Base-by-base conservation (phyloP, 164 flowering plant species). In the Aristolochia fimbriata region DNA sequence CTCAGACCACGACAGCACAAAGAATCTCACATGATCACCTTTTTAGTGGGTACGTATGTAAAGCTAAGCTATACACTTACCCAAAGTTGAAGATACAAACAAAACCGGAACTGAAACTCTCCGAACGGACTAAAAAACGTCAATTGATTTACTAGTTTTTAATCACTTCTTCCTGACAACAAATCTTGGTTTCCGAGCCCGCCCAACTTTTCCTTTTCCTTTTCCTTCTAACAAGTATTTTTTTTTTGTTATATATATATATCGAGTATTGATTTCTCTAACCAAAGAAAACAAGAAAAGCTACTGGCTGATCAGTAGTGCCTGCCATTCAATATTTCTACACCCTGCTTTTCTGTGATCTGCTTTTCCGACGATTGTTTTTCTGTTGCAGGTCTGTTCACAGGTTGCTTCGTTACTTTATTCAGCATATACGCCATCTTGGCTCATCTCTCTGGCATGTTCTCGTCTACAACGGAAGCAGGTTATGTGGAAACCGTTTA, bases 1-100 rank as follows among this genome's bases (percentile, higher is more conserved):
- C 76, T 94, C 61, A 84, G 81, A 65, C 99, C 99, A 17, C 91
- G 80, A 51, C 86, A 70, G 53, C 62, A 74, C 48, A 91, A 81
- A 72, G 90, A 71, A 20, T 91, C 99, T 57, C 99, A 94, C 70
- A 81, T 88, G 83, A 70, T 85, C 72, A 84, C 97, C 62, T 94
- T 94, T 70, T 77, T 94, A 61, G 91, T 85, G 57, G 99, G 99
- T 94, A n/a, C n/a, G n/a, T n/a, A n/a, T n/a, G n/a, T n/a, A n/a
- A n/a, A n/a, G n/a, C n/a, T n/a, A n/a, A n/a, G n/a, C n/a, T n/a
- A 87, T 62, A 41, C 50, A 25, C 47, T 68, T 33, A 52, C 56
- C 20, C 31, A 10, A 37, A 37, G 43, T 37, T 37, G 9, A 5
- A 37, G 43, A 37, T 7, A 37, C 9, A 37, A 37, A 37, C 43